Base-by-base conservation (phyloP, 2,329 filamentous ascomycete species). In the Trichoderma koningiopsis region DNA sequence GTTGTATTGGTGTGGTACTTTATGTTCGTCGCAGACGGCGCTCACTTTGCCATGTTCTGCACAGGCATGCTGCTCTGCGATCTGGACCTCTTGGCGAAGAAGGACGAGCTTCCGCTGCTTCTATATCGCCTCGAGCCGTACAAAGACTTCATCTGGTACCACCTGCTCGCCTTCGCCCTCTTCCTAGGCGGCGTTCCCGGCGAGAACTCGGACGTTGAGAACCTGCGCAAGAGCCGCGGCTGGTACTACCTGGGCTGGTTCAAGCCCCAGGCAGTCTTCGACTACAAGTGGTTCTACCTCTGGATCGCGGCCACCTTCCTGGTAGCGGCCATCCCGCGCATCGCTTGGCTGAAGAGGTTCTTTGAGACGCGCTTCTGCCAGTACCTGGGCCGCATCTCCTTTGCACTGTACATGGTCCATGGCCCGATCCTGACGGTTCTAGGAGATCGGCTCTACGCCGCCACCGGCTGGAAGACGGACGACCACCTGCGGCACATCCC, bases 241-340 rank as follows among this genome's bases (percentile, higher is more conserved):
- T 91, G 88, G 88, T 83, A 84, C 71, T 87, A 83, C 72, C 78
- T 90, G 16, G 87, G 88, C 0, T 83, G 83, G 70, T 80, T 92
- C 68, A 90, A 89, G 70, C 88, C 89, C 0, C 88, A 91, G 74
- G 89, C 89, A 1, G 86, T 89, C 13, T 90, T 83, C 72, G 87
- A 91, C 75, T 85, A 83, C 75, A 91, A 91, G 77, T 91, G 88
- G 88, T 91, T 91, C 78, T 91, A 84, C 75, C 82, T 91, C 3
- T 89, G 89, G 75, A 87, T 84, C 80, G 88, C 88, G 0, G 83
- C 89, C 1, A 80, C 82, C 29, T 82, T 89, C 64, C 75, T 89
- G 0, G 84, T 92, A 0, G 80, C 85, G 1, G 82, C 84, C 0
- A 79, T 87, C 3, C 85, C 86, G 7, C 86, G 85, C n/a, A 83